These are phyloP conservation scores for Aechmea fasciata DNA, from an alignment of 176 grass and related monocot species.

Conservation along the genomic window DNA sequence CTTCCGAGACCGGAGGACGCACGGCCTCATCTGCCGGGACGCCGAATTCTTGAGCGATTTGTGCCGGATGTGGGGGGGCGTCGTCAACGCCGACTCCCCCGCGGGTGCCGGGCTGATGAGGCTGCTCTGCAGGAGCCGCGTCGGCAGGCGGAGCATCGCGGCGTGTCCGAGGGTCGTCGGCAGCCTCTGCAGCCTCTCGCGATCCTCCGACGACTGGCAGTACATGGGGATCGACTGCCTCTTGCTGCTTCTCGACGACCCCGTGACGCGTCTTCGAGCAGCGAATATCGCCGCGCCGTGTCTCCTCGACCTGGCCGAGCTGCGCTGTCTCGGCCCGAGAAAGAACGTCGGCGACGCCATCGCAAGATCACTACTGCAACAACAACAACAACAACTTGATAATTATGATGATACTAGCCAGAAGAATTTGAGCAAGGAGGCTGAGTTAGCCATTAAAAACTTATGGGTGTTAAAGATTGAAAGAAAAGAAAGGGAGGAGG, in stretches of 20 bases:
- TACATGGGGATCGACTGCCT: conserved; percentile 97
- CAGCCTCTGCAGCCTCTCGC: conserved; percentile 56
- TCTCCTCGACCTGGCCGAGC: conserved; percentile 54
- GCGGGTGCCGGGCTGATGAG: conserved; percentile 80
- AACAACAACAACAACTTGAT: not conserved
- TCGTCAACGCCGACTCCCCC: conserved; percentile 72
- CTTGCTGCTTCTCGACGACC: conserved; percentile 57
- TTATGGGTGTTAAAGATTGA: conserved; percentile 41
- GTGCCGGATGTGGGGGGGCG: conserved; percentile 83
- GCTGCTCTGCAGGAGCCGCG: conserved; percentile 51
- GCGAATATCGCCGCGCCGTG: conserved; percentile 36
- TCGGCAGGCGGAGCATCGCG: conserved; percentile 46
- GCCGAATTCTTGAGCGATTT: conserved; percentile 50
- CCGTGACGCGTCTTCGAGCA: conserved; percentile 25
- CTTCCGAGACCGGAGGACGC: conserved; percentile 44
- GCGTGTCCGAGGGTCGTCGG: conserved; percentile 36
- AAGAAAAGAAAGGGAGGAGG: conserved; percentile 42
- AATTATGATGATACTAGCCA: not conserved
- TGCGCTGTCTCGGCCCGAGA: conserved; percentile 54
- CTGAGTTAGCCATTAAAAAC: conserved; percentile 25
- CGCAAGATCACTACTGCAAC: conserved; percentile 34
- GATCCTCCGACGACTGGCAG: conserved; percentile 93
- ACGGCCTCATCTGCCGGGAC: conserved; percentile 48
- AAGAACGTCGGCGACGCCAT: conserved; percentile 52
- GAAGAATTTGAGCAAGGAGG: conserved; percentile 6